phyloP scores from a whole-genome alignment of 2,329 filamentous ascomycete species.

The Pseudovirgaria hyperparasitica region DNA sequence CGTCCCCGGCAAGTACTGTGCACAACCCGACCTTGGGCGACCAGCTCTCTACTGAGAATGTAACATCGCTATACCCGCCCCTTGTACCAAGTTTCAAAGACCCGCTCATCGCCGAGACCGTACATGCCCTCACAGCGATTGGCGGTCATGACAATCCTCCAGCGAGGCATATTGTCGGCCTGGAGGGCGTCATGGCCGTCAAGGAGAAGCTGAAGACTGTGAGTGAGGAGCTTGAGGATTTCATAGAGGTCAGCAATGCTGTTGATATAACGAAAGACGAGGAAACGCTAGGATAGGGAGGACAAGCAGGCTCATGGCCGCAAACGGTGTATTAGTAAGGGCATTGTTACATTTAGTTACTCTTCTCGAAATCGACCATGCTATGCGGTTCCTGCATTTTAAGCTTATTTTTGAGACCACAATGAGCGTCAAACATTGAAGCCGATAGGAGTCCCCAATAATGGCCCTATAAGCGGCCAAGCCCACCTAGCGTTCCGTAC shows the following conservation, averaged over 20 bases:
- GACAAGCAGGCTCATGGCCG: constrained; percentile 2
- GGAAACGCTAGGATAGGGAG: too few species aligned
- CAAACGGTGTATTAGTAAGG: too few species aligned
- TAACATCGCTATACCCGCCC: constrained; percentile 61
- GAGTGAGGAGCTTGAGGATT: constrained; percentile 91
- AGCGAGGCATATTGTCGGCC: constrained; percentile 82
- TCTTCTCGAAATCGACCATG: too few species aligned
- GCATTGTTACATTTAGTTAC: too few species aligned
- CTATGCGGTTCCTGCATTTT: too few species aligned
- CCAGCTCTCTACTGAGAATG: constrained; percentile 32
- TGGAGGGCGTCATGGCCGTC: constrained; percentile 74
- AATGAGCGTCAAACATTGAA: too few species aligned
- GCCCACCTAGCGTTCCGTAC: too few species aligned
- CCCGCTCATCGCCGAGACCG: constrained; percentile 71
- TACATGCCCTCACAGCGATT: constrained; percentile 81
- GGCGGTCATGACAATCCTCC: constrained; percentile 94
- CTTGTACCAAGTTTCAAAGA: constrained; percentile 55
- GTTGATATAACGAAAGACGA: constrained; percentile 51
- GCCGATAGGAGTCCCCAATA: too few species aligned
- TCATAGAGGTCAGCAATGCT: constrained; percentile 76
- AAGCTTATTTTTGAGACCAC: too few species aligned
- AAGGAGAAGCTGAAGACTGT: constrained; percentile 96
- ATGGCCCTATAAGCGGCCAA: too few species aligned
- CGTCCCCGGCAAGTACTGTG: constrained; percentile 14
- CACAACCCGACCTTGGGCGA: constrained; percentile 29